Evolutionary conservation across 805 yeast species (phyloP).

Genomic region (Metschnikowia cerradonensis): DNA sequence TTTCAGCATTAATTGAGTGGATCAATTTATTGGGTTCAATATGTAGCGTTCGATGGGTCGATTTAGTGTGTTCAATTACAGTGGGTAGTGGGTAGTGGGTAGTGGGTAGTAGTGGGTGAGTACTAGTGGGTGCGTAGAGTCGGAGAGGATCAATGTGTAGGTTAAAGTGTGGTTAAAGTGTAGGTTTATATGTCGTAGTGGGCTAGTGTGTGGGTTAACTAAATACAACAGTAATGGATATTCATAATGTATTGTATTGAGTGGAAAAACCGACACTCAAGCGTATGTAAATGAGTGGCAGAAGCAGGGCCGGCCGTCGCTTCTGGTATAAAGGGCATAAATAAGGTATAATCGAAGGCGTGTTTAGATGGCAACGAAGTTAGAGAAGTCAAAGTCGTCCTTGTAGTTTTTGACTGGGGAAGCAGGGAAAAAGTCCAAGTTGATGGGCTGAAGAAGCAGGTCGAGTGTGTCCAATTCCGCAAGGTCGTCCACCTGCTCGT

Average conservation of each 20-base stretch:
- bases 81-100: no score
- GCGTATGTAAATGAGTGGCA: not conserved
- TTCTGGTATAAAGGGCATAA: constrained; percentile 2
- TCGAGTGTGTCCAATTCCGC: constrained; percentile 6
- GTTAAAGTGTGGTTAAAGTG: no score
- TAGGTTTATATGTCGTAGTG: no score
- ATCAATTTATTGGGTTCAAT: no score
- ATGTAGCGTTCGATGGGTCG: no score
- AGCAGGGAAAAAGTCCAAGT: constrained; percentile 10
- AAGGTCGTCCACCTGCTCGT: not conserved
- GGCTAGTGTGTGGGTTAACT: no score
- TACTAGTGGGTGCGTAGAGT: no score
- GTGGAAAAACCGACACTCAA: constrained; percentile 1
- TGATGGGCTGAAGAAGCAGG: constrained; percentile 9
- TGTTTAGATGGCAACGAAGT: constrained; percentile 7
- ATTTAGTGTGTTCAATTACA: no score
- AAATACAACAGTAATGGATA: not conserved
- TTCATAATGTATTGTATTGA: not conserved
- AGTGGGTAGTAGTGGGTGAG: no score
- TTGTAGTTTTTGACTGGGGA: constrained; percentile 13
- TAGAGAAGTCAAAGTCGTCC: constrained; percentile 27
- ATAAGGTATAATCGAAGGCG: not conserved
- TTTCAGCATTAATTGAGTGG: no score
- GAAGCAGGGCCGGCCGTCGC: constrained; percentile 2
- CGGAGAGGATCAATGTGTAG: no score